Base-by-base conservation (phyloP, 352 stramenopile species). In the Phytophthora pisi region DNA sequence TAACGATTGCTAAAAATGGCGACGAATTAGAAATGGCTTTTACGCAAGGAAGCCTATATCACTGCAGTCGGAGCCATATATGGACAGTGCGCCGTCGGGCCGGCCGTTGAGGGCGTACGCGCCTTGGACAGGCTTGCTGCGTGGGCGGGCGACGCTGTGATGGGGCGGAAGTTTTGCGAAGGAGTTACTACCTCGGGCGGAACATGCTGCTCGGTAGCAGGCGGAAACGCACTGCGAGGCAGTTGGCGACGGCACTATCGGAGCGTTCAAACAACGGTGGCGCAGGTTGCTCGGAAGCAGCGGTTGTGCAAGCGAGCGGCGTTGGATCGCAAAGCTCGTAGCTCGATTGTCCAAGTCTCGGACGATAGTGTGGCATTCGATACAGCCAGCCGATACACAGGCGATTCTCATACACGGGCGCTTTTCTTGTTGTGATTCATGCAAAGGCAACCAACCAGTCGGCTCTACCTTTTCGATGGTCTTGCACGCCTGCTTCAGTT, bases 121-220 rank as follows among this genome's bases (percentile, higher is more conserved):
- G 15, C 40, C 15, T 23, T 54, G 24, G 64, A 71, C 51, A 71
- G 64, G 57, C 56, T 16, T 51, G 56, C 5, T 8, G 31, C 30
- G 23, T 15, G 18, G 52, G 46, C 28, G 18, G 52, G 46, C 43
- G 38, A 40, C n/a, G 34, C 40, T 4, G 31, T 57, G 47, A 68
- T 61, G 65, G 54, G 46, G 53, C 45, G 53, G 61, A 65, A 61
- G 66, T 50, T 69, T 73, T 69, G 24, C 66, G 28, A 20, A 69
- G 53, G 53, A 42, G 66, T 74, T 74, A 70, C 61, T 61, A 58
- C 46, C 45, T 42, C 3, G 34, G 28, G 57, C 61, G 36, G 30
- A 57, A 18, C 55, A n/a, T 20, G 24, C 3, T n/a, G 30, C 31
- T 16, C 3, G 38, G 36, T 31, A 61, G 57, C 28, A 66, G n/a